Evolutionary conservation across 2,329 filamentous ascomycete species (phyloP).

Genomic region (Tolypocladium inflatum): DNA sequence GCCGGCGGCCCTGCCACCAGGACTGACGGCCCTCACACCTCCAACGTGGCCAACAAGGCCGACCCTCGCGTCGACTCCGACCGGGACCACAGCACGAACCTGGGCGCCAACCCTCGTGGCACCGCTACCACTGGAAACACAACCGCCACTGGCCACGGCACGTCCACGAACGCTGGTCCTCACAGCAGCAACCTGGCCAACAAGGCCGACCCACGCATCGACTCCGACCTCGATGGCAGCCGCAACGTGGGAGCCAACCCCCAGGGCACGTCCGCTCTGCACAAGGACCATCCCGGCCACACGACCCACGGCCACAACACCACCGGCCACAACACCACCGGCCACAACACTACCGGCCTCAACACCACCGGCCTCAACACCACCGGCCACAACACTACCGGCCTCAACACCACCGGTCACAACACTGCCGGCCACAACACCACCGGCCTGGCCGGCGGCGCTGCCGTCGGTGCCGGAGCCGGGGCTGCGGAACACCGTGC

Average conservation of each 20-base stretch:
- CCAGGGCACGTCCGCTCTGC: constrained; percentile 12
- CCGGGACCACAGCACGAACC: constrained; percentile 26
- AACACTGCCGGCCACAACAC: neutral
- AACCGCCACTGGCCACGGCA: constrained; percentile 17
- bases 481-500: constrained; percentile 9
- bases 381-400: constrained; percentile 17
- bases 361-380: too few relatives aligned
- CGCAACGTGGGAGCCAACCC: constrained; percentile 15
- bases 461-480: constrained; percentile 3
- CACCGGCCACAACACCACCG: neutral
- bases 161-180: constrained; percentile 25
- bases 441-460: neutral
- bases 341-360: too few relatives aligned
- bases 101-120: constrained; percentile 20
- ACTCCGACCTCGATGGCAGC: constrained; percentile 38
- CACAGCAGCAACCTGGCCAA: constrained; percentile 36
- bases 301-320: constrained; percentile 24
- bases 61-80: constrained; percentile 48
- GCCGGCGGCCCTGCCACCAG: constrained; percentile 12
- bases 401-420: constrained; percentile 20
- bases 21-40: constrained; percentile 34
- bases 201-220: constrained; percentile 42
- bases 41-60: constrained; percentile 35
- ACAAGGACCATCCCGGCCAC: constrained; percentile 1
- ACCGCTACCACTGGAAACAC: constrained; percentile 13